Evolutionary conservation across 176 grass and related monocot genomes (phyloP).

Genomic region (Leersia perrieri): DNA sequence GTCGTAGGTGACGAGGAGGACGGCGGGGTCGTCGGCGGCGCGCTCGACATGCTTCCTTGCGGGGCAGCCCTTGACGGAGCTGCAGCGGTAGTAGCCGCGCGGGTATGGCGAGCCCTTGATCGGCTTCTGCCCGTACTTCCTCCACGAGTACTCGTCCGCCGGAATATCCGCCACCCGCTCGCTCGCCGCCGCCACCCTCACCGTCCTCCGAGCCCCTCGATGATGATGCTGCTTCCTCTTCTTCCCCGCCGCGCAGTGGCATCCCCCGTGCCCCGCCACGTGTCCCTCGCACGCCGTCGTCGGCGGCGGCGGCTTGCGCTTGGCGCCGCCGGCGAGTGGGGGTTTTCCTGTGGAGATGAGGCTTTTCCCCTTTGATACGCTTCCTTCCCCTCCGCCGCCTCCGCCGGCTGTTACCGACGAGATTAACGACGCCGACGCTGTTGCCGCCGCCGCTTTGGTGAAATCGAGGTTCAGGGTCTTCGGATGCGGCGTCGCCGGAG

Average conservation of each 20-base stretch:
- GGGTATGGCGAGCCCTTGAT: constrained; percentile 90
- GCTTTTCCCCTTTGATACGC: constrained; percentile 60
- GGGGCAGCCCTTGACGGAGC: constrained; percentile 64
- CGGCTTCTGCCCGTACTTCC: constrained; percentile 95
- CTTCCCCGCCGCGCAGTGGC: constrained; percentile 83
- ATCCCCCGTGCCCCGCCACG: constrained; percentile 18
- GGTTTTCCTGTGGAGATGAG: constrained; percentile 57
- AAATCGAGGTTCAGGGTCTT: constrained; percentile 59
- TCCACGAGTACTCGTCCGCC: constrained; percentile 71
- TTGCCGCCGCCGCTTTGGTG: constrained; percentile 13
- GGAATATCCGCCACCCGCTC: constrained; percentile 52
- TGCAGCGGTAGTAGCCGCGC: constrained; percentile 84
- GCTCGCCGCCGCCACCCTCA: constrained; percentile 49
- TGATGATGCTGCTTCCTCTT: constrained; percentile 56
- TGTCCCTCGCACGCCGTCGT: no score
- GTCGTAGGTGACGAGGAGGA: constrained; percentile 83
- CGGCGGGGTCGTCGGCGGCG: constrained; percentile 66
- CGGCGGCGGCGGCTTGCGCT: no score
- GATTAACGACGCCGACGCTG: constrained; percentile 66
- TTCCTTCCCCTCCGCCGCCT: no score
- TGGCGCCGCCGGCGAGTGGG: constrained; percentile 18
- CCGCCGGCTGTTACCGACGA: constrained; percentile 57
- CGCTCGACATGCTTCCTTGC: constrained; percentile 89
- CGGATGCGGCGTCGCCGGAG: not conserved
- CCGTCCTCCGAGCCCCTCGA: constrained; percentile 35